Percentiles rank a stretch among this genome's conserved stretches.
Conservation (phyloP, 2,329 filamentous ascomycete species). For the Trichoderma atrobrunneum region DNA sequence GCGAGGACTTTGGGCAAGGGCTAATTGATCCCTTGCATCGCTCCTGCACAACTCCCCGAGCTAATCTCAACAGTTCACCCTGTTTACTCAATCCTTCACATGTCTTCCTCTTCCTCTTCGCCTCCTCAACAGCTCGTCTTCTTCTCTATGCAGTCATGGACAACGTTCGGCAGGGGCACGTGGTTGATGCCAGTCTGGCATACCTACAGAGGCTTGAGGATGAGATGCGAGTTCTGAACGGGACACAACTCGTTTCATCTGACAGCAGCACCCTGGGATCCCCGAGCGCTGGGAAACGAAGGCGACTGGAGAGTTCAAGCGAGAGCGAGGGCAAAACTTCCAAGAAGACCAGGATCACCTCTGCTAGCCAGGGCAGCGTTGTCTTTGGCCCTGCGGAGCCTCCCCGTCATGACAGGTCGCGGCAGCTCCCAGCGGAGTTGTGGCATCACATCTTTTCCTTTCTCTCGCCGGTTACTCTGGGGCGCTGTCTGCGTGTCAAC, state of each 20-base stretch:
- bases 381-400: background rate
- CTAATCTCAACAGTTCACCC: background rate
- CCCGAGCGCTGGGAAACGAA: constrained; percentile 16
- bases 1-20: background rate
- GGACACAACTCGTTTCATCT: background rate
- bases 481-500: constrained; percentile 65
- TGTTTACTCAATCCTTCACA: background rate
- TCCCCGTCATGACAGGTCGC: constrained; percentile 15
- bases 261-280: background rate
- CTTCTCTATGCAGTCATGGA: constrained; percentile 3
- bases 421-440: constrained; percentile 55
- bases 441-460: constrained; percentile 71
- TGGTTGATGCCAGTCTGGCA: background rate
- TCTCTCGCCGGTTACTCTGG: constrained; percentile 61
- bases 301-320: background rate
- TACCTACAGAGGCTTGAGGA: background rate
- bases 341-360: constrained; percentile 17
- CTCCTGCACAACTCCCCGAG: background rate
- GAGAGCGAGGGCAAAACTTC: no score
- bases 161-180: background rate
- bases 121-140: no score
- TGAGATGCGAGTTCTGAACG: background rate
- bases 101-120: background rate
- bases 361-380: background rate
- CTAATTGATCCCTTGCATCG: background rate